Base-by-base conservation (phyloP, 208 protist genomes). In the Trypanosoma melophagium region DNA sequence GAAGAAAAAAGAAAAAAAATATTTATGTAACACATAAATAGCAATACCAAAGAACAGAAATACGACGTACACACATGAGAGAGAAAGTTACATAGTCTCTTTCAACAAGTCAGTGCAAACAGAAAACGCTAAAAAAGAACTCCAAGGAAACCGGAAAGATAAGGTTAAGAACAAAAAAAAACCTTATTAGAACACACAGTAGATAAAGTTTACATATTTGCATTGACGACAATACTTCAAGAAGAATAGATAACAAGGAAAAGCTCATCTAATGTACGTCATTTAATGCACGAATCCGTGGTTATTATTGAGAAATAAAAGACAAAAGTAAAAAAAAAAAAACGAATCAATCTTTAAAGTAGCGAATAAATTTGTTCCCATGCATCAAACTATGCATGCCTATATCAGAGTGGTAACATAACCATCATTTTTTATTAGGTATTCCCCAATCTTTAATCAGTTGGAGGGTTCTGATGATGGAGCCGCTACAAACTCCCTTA, bases 121-220 rank as follows among this genome's bases (percentile, higher is more conserved):
- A 49, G 49, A 55, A 24, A 31, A 38, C 42, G 51, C 45, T 17
- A 67, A 64, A 63, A 80, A 63, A 62, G 22, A 28, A 7, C 16
- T 17, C 16, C 25, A 51, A 51, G 45, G n/a, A 61, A 24, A 69
- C 45, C 21, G n/a, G n/a, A 7, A 35, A 35, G 5, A 35, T 5
- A 25, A 9, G 65, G 41, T 13, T 21, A 45, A 31, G n/a, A 66
- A 1, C 35, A 17, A 41, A n/a, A 57, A 52, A 54, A 54, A 66
- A 66, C 56, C 44, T 45, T 19, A 57, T 22, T 22, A 9, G 19
- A 55, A 44, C 7, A 31, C 21, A 54, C 13, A 17, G 13, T 5
- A 22, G n/a, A 19, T 7, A 2, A 7, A 35, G 42, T 63, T 53
- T 42, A 16, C 10, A 22, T n/a, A 9, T 51, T 12, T 53, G 7